Percentiles rank a stretch among this genome's conserved stretches.
Conservation (phyloP, 768 basidiomycete species). For the Agrocybe praecox region DNA sequence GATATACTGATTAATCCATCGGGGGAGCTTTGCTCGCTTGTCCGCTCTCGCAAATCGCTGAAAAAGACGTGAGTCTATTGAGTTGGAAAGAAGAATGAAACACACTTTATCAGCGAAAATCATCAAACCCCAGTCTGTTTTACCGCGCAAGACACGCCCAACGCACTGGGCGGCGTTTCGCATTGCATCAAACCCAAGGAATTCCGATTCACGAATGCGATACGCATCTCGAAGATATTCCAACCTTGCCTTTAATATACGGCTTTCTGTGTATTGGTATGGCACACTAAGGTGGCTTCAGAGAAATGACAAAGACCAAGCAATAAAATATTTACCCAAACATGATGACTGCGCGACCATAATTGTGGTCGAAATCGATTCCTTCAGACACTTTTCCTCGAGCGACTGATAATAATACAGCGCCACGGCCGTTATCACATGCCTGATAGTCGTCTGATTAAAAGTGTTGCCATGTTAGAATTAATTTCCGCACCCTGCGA, state of each 20-base stretch:
- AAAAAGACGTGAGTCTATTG: not conserved
- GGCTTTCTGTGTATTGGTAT: conserved; percentile 97
- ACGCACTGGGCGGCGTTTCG: conserved; percentile 99
- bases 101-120: conserved; percentile 96
- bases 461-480: not conserved
- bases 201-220: conserved; percentile 97
- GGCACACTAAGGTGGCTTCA: conserved; percentile 61
- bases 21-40: conserved; percentile 93
- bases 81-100: not conserved
- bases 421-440: conserved; percentile 97
- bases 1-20: conserved; percentile 99
- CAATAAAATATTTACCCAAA: conserved; percentile 69
- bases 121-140: conserved; percentile 99
- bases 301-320: not conserved
- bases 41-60: conserved; percentile 92
- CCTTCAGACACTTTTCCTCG: conserved; percentile 99
- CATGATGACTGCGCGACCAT: conserved; percentile 99
- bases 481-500: conserved; percentile 62
- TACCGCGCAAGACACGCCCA: conserved; percentile 94
- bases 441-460: conserved; percentile 54
- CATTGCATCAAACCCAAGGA: conserved; percentile 99
- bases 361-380: conserved; percentile 99
- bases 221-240: conserved; percentile 99
- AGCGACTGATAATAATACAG: conserved; percentile 94
- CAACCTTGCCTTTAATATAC: conserved; percentile 94